Evolutionary conservation across 2,329 filamentous ascomycete genomes (phyloP).

Genomic region (Pestalotiopsis sp.): DNA sequence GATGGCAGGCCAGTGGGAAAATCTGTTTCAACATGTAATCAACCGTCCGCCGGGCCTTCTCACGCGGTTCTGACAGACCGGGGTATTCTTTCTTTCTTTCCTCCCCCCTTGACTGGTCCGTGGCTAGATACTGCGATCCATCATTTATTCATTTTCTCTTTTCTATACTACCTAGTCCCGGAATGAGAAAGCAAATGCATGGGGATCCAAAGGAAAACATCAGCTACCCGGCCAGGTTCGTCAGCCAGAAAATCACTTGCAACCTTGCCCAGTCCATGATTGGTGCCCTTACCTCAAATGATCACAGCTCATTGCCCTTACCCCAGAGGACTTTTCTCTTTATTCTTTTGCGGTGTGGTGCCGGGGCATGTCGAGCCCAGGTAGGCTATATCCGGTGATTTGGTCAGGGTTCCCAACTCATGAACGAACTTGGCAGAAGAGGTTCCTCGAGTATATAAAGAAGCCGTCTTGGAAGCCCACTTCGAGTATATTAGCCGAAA

Average conservation of each 20-base stretch:
- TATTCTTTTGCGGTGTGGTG: background rate
- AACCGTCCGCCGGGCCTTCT: background rate
- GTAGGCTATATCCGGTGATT: background rate
- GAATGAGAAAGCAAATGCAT: background rate
- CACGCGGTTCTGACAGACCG: background rate
- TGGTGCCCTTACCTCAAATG: conserved; percentile 7
- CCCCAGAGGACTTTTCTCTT: background rate
- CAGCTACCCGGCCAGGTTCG: background rate
- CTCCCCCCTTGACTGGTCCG: background rate
- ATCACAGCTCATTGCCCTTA: background rate
- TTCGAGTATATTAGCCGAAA: conserved; percentile 5
- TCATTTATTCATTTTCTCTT: background rate
- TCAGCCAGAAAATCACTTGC: conserved; percentile 10
- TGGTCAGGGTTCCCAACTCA: background rate
- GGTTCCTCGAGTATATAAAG: background rate
- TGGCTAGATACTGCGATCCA: background rate
- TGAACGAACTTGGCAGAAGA: background rate
- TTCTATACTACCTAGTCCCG: background rate
- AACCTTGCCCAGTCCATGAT: conserved; percentile 2
- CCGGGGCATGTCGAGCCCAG: background rate
- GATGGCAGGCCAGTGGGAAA: background rate
- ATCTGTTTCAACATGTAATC: background rate
- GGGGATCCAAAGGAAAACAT: background rate
- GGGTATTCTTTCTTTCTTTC: background rate
- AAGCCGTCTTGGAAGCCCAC: background rate